These are phyloP conservation scores for Voacanga thouarsii DNA, from an alignment of 257 asterid genomes.

Conservation along the genomic window DNA sequence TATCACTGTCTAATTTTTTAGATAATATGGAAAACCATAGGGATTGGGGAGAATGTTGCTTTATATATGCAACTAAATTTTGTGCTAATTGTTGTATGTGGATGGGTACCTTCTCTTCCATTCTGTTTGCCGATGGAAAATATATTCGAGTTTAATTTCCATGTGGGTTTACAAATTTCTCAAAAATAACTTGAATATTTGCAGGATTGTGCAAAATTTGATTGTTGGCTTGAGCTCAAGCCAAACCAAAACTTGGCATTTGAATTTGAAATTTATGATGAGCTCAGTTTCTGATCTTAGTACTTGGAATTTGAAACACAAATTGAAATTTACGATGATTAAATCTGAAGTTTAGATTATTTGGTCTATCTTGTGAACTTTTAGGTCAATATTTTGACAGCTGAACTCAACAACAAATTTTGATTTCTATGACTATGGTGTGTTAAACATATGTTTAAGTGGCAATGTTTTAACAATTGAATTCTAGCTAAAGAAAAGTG, in stretches of 20 bases:
- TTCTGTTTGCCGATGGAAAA: neutral
- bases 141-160: neutral
- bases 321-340: neutral
- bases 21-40: neutral
- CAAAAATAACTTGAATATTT: neutral
- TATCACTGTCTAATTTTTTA: neutral
- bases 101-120: neutral
- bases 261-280: too few relatives aligned
- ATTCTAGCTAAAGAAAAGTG: neutral
- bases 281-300: neutral
- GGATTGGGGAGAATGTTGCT: neutral
- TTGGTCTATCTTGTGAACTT: neutral
- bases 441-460: neutral
- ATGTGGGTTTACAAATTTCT: neutral
- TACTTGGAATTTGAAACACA: neutral
- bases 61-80: neutral
- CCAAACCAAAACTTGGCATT: neutral
- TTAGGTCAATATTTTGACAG: neutral
- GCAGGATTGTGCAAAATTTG: too few relatives aligned
- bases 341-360: neutral
- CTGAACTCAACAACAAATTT: neutral
- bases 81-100: neutral
- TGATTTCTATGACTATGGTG: neutral
- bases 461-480: neutral
- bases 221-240: neutral